Evolutionary conservation across 2,329 filamentous ascomycete species (phyloP), one percentile per base, ranked within the genome.

Genomic region (Elsinoe fawcettii): DNA sequence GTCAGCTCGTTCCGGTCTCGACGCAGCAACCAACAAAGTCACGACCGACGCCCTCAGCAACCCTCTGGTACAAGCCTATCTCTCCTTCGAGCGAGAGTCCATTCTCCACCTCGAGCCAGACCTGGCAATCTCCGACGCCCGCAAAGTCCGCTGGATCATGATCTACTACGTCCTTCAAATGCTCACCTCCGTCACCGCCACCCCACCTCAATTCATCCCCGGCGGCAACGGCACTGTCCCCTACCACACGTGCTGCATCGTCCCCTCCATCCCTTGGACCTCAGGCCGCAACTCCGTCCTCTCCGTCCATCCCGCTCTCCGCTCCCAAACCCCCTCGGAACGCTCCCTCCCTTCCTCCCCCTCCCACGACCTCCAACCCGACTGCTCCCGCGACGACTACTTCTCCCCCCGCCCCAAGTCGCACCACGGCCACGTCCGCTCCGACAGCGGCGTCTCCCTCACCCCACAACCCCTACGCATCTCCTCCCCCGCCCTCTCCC

Each of bases 91-190:
- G 65, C 80, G 82, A 55, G 77, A 82, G 5, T 76, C 75, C 6
- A 75, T 78, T 1, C 72, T 74, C 18, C 83, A 79, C 60, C 72
- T 74, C 0, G 80, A 85, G 58, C 82, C 80, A 58, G 83, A 81
- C 64, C 67, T 85, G 1, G 78, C 80, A 0, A 71, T 82, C 9
- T 74, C 78, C 7, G 88, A 92, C 61, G 86, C 82, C 1, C 82
- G 88, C 39, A 91, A 90, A 69, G 80, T 90, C 14, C 79, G 88
- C 37, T 93, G 88, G 88, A 80, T 91, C 27, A 67, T 91, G 34
- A 78, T 92, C 5, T 92, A 92, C 64, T 79, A 83, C 16, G 78
- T 83, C 2, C 79, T 89, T 58, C 88, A 93, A 67, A 84, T 83
- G n/a, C 76, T 93, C 1, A 77, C 80, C 8, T 81, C 81, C 55